Conservation (phyloP, 1,284 basidiomycete species). For the Agaricales sp. region DNA sequence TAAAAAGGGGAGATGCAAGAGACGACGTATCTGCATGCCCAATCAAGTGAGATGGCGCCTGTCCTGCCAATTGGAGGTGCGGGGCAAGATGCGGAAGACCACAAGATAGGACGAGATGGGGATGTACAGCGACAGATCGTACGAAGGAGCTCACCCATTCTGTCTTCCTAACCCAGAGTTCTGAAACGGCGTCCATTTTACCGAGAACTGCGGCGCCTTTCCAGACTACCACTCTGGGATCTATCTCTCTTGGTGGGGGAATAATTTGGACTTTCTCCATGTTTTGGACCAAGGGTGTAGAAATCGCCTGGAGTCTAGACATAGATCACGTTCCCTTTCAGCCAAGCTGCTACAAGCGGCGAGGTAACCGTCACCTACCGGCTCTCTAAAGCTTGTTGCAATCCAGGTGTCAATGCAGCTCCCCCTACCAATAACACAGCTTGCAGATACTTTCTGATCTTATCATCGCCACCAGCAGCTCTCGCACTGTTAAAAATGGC, state of each 20-base stretch:
- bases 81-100: too few relatives aligned
- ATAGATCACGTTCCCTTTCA: slow-evolving; percentile 9
- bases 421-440: slow-evolving; percentile 88
- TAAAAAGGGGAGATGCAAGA: too few relatives aligned
- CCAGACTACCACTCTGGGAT: slow-evolving; percentile 86
- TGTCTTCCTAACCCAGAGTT: slow-evolving; percentile 79
- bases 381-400: slow-evolving; percentile 72
- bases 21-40: too few relatives aligned
- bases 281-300: slow-evolving; percentile 68
- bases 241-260: slow-evolving; percentile 87
- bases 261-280: slow-evolving; percentile 85
- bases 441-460: slow-evolving; percentile 82
- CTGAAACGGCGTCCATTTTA: slow-evolving; percentile 82
- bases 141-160: slow-evolving; percentile 67
- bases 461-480: slow-evolving; percentile 79
- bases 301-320: slow-evolving; percentile 69
- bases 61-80: too few relatives aligned
- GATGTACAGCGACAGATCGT: too few relatives aligned
- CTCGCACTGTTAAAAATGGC: slow-evolving; percentile 90
- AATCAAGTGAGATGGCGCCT: too few relatives aligned
- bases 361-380: slow-evolving; percentile 34
- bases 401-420: slow-evolving; percentile 62
- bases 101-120: too few relatives aligned
- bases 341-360: slow-evolving; percentile 1
- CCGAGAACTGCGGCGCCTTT: slow-evolving; percentile 93